Conservation (phyloP, 2,329 filamentous ascomycete species). For the Aspergillus hiratsukae region DNA sequence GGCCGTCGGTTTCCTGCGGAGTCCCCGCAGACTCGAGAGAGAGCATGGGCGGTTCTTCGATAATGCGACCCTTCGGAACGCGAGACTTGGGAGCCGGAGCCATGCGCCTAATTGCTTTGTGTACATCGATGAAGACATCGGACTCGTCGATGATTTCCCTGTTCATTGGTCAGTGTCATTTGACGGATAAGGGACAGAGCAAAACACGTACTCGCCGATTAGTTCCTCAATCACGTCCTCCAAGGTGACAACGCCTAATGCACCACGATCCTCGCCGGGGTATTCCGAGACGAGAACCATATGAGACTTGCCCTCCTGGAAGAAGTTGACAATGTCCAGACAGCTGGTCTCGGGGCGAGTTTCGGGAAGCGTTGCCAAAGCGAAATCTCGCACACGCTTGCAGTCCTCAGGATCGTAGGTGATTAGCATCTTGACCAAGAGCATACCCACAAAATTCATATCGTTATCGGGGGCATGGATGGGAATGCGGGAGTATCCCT, state of each 20-base stretch:
- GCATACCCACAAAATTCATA: conserved; percentile 92
- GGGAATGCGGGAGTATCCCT: conserved; percentile 92
- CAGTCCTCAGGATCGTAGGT: conserved; percentile 96
- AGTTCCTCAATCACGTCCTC: conserved; percentile 98
- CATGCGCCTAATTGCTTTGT: conserved; percentile 91
- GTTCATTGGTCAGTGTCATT: conserved; percentile 16
- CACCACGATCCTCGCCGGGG: conserved; percentile 86
- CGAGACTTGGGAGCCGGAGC: conserved; percentile 76
- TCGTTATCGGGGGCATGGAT: conserved; percentile 82
- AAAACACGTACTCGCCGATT: conserved; percentile 80
- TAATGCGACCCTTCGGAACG: conserved; percentile 54
- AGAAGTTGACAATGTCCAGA: conserved; percentile 98
- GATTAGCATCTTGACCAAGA: conserved; percentile 96
- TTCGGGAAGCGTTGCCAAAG: conserved; percentile 88
- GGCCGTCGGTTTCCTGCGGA: conserved; percentile 46
- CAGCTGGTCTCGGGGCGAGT: conserved; percentile 94
- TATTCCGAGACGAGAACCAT: conserved; percentile 93
- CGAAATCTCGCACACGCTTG: conserved; percentile 81
- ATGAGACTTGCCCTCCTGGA: conserved; percentile 98
- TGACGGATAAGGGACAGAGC: neutral
- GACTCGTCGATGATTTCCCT: conserved; percentile 99
- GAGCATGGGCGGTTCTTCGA: conserved; percentile 43
- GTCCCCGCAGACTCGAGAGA: conserved; percentile 30
- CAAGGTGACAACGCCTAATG: conserved; percentile 87
- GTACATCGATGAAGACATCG: conserved; percentile 95